A percentile compares a stretch with the other conserved stretches of the same genome.
phyloP scores from a whole-genome alignment of 108 stramenopile genomes.

The Hondaea fermentalgiana region DNA sequence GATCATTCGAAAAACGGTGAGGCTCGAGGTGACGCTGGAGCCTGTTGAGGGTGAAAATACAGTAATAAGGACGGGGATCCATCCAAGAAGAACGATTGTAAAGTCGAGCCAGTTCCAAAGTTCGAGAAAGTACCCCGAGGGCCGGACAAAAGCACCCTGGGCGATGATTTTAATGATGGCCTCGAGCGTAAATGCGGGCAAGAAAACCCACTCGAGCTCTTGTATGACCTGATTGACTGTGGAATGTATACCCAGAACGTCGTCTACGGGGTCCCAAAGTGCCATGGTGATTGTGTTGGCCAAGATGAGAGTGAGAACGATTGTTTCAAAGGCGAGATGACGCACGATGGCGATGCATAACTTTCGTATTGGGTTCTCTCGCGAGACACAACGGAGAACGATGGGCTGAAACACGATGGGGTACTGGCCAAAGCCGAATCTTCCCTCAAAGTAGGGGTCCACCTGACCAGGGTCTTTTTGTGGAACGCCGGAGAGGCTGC shows the following conservation, averaged over 20 bases:
- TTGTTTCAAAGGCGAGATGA: not conserved
- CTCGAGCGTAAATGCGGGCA: constrained; percentile 50
- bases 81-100: constrained; percentile 45
- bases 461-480: not conserved
- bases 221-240: not conserved
- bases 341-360: not conserved
- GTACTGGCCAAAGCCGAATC: constrained; percentile 3
- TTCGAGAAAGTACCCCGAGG: constrained; percentile 33
- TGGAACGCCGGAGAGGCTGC: not conserved
- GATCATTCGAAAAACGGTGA: constrained; percentile 49
- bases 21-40: not conserved
- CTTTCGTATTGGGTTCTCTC: not conserved
- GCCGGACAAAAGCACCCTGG: constrained; percentile 35
- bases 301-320: not conserved
- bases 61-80: not conserved
- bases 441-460: not conserved
- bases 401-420: not conserved
- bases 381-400: not conserved
- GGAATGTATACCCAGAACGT: not conserved
- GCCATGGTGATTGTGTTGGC: not conserved
- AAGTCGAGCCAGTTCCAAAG: constrained; percentile 52
- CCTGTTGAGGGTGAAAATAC: not conserved
- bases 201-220: constrained; percentile 20
- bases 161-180: constrained; percentile 53
- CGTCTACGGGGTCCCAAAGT: not conserved